Percentiles rank a stretch among this genome's conserved stretches.
Evolutionary conservation across 2,329 filamentous ascomycete genomes (phyloP).

Genomic region (Ophiostoma tasmaniense): DNA sequence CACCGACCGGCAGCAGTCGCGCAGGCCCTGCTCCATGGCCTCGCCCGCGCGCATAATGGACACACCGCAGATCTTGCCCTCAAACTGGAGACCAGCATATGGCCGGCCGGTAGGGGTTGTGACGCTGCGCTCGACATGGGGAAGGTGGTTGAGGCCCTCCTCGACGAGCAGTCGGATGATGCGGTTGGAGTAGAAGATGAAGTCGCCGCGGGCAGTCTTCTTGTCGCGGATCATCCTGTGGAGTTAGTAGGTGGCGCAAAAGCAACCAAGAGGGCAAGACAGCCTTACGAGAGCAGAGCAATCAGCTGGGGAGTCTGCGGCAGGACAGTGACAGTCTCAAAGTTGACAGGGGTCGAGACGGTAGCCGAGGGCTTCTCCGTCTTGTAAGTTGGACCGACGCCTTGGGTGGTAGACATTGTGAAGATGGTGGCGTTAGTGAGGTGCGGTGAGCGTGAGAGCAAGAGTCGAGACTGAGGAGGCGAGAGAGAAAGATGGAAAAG

Average conservation of each 20-base stretch:
- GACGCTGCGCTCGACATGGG: constrained; percentile 79
- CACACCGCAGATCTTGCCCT: constrained; percentile 97
- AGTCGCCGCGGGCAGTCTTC: constrained; percentile 83
- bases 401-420: constrained; percentile 44
- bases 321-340: constrained; percentile 83
- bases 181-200: constrained; percentile 98
- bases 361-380: constrained; percentile 74
- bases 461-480: not conserved
- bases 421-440: constrained; percentile 26
- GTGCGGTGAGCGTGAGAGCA: not conserved
- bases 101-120: constrained; percentile 82
- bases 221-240: constrained; percentile 88
- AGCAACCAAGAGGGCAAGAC: not conserved
- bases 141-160: constrained; percentile 93
- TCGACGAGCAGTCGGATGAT: constrained; percentile 96
- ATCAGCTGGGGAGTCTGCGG: constrained; percentile 95
- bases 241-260: not conserved
- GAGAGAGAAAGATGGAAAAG: constrained; percentile 7
- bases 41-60: constrained; percentile 98
- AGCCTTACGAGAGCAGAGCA: constrained; percentile 85
- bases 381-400: constrained; percentile 72
- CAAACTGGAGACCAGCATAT: constrained; percentile 87
- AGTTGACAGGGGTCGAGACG: constrained; percentile 71
- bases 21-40: constrained; percentile 93
- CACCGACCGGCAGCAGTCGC: constrained; percentile 96